Evolutionary conservation across 202 grass and related monocot species (phyloP), one percentile per base, ranked within the genome.

Genomic region (Setaria italica): DNA sequence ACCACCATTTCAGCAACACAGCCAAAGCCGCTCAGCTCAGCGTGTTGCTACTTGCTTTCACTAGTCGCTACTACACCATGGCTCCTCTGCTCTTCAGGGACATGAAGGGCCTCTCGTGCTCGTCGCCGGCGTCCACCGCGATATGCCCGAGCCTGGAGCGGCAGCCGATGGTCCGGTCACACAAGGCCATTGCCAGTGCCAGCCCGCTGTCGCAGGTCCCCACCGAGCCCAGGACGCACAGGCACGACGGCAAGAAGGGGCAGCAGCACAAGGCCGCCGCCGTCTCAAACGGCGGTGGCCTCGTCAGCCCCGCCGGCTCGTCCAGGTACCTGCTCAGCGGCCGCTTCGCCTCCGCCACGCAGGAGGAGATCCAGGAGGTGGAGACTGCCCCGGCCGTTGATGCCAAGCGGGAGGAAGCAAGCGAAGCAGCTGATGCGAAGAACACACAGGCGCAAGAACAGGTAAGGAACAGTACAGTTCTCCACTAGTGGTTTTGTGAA

Each of bases 141-240:
- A 86, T 92, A 80, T 90, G 90, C 78, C 87, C 86, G 43, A 95
- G 90, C 88, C 46, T 95, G 65, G 93, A 95, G 81, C 77, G 84
- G 42, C 86, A 86, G 80, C 87, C 88, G 29, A 91, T 95, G 80
- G 84, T 92, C 41, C 88, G 72, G 57, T 69, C 90, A 5, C 66
- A 88, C 62, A 87, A 85, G 87, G 78, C 37, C 86, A 11, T 72
- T 30, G 60, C 51, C 29, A 78, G 58, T 9, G 53, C 76, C 50
- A 78, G 64, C 68, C 56, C 84, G 12, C 56, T 81, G 42, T 68
- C 43, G 37, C 89, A 89, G 39, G 77, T 0, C 1, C 87, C 86
- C 10, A 35, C 80, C 3, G 87, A 81, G 84, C 72, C 83, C 5
- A 86, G 46, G 50, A 42, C 62, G 1, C 80, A 62, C 88, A 77